phyloP scores from a whole-genome alignment of 2,329 filamentous ascomycete species.

The Cytospora paraplurivora region DNA sequence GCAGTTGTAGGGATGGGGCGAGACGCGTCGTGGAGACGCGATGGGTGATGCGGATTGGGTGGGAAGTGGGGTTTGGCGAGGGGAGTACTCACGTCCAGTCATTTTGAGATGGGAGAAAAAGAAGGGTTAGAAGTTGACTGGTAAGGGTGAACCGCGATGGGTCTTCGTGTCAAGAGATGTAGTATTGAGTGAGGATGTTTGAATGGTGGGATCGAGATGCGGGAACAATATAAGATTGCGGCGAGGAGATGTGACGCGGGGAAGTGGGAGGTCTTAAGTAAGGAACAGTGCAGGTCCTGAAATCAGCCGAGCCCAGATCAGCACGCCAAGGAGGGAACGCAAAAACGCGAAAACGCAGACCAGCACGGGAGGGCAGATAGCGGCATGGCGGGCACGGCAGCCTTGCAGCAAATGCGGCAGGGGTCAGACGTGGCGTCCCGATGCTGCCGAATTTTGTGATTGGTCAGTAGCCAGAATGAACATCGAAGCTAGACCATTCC shows the following conservation, averaged over 20 bases:
- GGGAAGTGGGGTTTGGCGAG: neutral
- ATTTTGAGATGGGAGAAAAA: constrained; percentile 33
- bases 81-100: constrained; percentile 41
- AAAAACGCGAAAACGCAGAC: neutral
- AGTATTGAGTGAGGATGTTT: constrained; percentile 32
- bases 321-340: constrained; percentile 13
- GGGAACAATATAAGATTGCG: constrained; percentile 20
- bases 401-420: neutral
- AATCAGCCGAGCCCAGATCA: constrained; percentile 25
- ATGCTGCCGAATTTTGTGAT: constrained; percentile 20
- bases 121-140: constrained; percentile 28
- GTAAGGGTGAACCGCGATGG: constrained; percentile 4
- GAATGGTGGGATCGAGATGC: constrained; percentile 22
- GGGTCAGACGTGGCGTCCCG: neutral
- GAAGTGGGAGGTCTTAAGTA: constrained; percentile 28
- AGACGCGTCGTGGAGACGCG: constrained; percentile 7
- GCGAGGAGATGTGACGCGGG: constrained; percentile 25
- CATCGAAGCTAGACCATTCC: constrained; percentile 6
- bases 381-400: neutral
- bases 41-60: neutral
- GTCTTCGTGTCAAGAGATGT: constrained; percentile 16
- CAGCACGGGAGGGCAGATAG: neutral
- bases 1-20: neutral
- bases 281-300: constrained; percentile 16
- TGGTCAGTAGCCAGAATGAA: neutral